phyloP scores from a whole-genome alignment of 148 eudicot species.

The Vaccinium myrtillus region DNA sequence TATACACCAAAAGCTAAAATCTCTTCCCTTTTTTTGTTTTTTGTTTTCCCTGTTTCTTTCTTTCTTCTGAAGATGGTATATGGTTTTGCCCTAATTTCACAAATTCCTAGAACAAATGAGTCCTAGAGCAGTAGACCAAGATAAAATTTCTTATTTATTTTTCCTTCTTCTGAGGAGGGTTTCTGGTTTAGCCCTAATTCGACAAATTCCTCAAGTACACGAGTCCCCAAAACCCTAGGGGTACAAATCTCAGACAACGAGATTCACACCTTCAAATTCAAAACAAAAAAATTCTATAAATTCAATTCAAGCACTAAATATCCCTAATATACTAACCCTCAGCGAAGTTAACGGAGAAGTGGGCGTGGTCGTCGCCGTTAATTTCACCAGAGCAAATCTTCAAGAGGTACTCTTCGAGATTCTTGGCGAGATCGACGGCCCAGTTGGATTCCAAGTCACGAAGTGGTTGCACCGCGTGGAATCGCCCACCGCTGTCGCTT shows the following conservation, averaged over 20 bases:
- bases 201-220: neutral
- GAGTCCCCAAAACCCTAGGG: neutral
- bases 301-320: neutral
- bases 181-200: neutral
- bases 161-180: neutral
- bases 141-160: neutral
- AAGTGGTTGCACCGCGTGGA: conserved; percentile 64
- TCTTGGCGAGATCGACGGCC: conserved; percentile 82
- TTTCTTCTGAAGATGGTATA: neutral
- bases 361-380: conserved; percentile 41
- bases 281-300: neutral
- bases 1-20: neutral
- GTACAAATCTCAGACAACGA: neutral
- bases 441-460: conserved; percentile 83
- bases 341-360: conserved; percentile 69
- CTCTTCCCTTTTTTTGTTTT: neutral
- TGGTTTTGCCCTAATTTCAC: neutral
- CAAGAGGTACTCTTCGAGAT: conserved; percentile 75
- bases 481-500: conserved; percentile 18
- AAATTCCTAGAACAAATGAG: neutral
- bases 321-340: conserved; percentile 48
- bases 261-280: neutral
- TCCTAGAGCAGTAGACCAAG: neutral
- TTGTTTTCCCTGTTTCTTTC: neutral
- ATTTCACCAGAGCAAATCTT: conserved; percentile 87